These are phyloP conservation scores for Golovinomyces cichoracearum DNA, from an alignment of 2,329 filamentous ascomycete genomes.

Conservation along the genomic window DNA sequence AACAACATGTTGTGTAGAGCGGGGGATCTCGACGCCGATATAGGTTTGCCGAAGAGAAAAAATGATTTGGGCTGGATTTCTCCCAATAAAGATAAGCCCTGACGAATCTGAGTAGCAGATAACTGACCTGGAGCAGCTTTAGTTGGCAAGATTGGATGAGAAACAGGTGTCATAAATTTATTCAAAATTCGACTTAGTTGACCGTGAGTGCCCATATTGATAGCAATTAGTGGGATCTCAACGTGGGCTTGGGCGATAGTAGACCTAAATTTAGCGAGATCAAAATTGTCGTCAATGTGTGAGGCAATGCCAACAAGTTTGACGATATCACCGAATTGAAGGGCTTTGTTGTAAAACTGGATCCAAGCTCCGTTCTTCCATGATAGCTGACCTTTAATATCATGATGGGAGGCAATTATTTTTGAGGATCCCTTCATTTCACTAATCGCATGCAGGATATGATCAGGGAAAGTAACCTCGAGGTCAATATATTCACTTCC, in stretches of 20 bases:
- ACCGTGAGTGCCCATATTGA: slow-evolving; percentile 79
- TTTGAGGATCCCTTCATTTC: slow-evolving; percentile 42
- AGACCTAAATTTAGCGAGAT: slow-evolving; percentile 54
- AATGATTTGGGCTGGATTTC: slow-evolving; percentile 53
- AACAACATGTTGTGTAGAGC: slow-evolving; percentile 78
- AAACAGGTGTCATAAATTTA: slow-evolving; percentile 79
- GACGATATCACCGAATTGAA: slow-evolving; percentile 77
- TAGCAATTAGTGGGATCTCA: slow-evolving; percentile 55
- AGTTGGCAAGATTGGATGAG: slow-evolving; percentile 67
- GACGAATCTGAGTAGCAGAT: slow-evolving; percentile 67
- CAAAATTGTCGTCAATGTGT: slow-evolving; percentile 60
- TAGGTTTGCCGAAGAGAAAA: slow-evolving; percentile 68
- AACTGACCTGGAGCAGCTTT: slow-evolving; percentile 87
- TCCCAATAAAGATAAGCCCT: slow-evolving; percentile 51
- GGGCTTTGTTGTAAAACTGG: slow-evolving; percentile 62
- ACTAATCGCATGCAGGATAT: slow-evolving; percentile 43
- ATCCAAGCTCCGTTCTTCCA: slow-evolving; percentile 92
- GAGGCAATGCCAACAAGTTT: slow-evolving; percentile 72
- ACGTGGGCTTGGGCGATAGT: slow-evolving; percentile 48
- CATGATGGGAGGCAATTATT: slow-evolving; percentile 90
- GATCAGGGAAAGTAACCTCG: slow-evolving; percentile 62
- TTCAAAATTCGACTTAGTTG: slow-evolving; percentile 82
- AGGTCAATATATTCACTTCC: slow-evolving; percentile 84
- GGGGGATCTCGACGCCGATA: slow-evolving; percentile 60
- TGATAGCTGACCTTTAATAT: slow-evolving; percentile 49